Conservation (phyloP, 2,329 filamentous ascomycete species). For the Pyricularia sp. region DNA sequence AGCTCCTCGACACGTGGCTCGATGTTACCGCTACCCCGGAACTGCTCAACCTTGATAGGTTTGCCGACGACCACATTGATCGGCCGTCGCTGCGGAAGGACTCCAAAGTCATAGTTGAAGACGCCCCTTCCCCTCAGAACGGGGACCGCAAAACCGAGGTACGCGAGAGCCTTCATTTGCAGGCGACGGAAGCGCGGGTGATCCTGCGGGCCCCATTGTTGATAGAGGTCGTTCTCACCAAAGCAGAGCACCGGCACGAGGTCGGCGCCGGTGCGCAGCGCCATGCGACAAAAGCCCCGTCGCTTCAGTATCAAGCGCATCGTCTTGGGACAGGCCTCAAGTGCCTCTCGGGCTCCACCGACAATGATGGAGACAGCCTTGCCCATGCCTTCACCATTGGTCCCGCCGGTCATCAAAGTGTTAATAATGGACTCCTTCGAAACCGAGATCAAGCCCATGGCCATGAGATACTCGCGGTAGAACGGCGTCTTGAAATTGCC, state of each 20-base stretch:
- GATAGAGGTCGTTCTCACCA: conserved; percentile 93
- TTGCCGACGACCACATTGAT: conserved; percentile 84
- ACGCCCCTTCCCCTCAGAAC: conserved; percentile 84
- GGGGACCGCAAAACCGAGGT: conserved; percentile 87
- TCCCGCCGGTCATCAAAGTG: conserved; percentile 68
- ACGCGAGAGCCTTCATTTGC: conserved; percentile 76
- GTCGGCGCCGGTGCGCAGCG: conserved; percentile 84
- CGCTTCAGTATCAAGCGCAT: conserved; percentile 71
- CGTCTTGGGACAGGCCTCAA: conserved; percentile 73
- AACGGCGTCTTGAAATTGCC: conserved; percentile 90
- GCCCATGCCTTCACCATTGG: conserved; percentile 75
- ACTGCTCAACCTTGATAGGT: conserved; percentile 61
- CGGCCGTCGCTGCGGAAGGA: conserved; percentile 86
- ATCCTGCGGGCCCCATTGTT: conserved; percentile 68
- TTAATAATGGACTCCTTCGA: conserved; percentile 90
- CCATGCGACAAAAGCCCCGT: conserved; percentile 89
- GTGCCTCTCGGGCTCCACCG: conserved; percentile 83
- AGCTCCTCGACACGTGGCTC: conserved; percentile 71
- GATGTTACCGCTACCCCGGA: conserved; percentile 43
- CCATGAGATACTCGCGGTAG: conserved; percentile 88
- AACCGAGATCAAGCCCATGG: conserved; percentile 80
- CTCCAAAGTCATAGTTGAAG: conserved; percentile 94
- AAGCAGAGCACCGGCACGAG: conserved; percentile 88
- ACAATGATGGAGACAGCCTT: conserved; percentile 95
- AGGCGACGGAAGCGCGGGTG: conserved; percentile 73